A percentile compares a stretch with the other conserved stretches of the same genome.
Evolutionary conservation across 140 eudicot species (phyloP).

Genomic region (Bidens hawaiensis): DNA sequence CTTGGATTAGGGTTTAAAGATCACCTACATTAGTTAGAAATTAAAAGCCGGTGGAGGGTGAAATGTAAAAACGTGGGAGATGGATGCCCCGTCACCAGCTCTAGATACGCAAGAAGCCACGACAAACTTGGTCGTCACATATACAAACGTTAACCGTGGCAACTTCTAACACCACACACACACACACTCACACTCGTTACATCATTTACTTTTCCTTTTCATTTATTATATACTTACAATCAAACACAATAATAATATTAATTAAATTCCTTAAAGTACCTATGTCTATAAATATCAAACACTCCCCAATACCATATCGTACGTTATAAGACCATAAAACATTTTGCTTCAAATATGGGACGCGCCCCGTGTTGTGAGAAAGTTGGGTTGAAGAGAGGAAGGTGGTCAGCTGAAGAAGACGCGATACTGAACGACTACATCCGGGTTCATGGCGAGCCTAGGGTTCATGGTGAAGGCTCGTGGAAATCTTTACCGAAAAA

Average conservation of each 20-base stretch:
- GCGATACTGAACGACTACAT: constrained; percentile 49
- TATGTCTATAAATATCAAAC: constrained; percentile 6
- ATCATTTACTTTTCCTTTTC: constrained; percentile 11
- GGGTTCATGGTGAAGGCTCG: constrained; percentile 70
- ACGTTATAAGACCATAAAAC: neutral
- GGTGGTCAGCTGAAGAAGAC: constrained; percentile 84
- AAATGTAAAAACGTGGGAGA: constrained; percentile 65
- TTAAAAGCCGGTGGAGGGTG: constrained; percentile 14
- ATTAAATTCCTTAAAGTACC: neutral
- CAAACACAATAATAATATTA: neutral
- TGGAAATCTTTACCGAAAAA: constrained; percentile 84
- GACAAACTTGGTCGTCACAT: constrained; percentile 24
- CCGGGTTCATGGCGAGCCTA: constrained; percentile 64
- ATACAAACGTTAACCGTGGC: constrained; percentile 39
- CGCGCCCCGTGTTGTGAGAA: constrained; percentile 88
- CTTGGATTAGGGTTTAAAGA: neutral
- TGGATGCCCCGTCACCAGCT: constrained; percentile 39
- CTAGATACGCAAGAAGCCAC: constrained; percentile 63
- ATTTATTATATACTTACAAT: neutral
- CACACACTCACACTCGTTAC: constrained; percentile 5
- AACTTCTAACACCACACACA: constrained; percentile 16
- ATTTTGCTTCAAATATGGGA: constrained; percentile 31
- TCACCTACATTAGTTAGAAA: neutral
- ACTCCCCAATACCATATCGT: neutral
- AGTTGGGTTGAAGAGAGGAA: constrained; percentile 67